Percentiles rank a stretch among this genome's conserved stretches.
phyloP scores from a whole-genome alignment of 371 early-diverging fungal species.

The Apophysomyces ossiformis region DNA sequence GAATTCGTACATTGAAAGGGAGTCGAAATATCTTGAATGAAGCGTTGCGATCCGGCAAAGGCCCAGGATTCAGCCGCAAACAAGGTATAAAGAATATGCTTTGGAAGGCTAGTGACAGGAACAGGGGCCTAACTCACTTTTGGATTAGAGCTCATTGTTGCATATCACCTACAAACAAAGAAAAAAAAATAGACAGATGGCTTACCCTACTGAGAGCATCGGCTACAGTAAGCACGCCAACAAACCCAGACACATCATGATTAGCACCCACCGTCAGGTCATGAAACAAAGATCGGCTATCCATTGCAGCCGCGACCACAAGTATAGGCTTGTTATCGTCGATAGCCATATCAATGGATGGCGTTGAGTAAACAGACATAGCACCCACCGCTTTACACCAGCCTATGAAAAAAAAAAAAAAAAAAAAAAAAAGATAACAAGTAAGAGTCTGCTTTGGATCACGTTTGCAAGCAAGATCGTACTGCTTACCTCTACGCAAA shows the following conservation, averaged over 20 bases:
- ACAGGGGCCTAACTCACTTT: conserved; percentile 46
- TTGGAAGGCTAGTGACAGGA: conserved; percentile 48
- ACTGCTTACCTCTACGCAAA: conserved; percentile 61
- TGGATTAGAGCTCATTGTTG: background rate
- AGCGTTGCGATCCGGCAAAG: conserved; percentile 81
- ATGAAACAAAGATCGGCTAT: conserved; percentile 71
- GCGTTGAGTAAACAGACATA: conserved; percentile 72
- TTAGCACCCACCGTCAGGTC: conserved; percentile 63
- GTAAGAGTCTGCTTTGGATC: no score
- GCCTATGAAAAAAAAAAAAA: conserved; percentile 27
- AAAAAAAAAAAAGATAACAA: no score
- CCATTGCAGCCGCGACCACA: conserved; percentile 68
- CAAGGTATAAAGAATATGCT: conserved; percentile 74
- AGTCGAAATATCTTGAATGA: conserved; percentile 71
- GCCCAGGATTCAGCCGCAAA: conserved; percentile 82
- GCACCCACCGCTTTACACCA: conserved; percentile 79
- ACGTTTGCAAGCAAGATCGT: no score
- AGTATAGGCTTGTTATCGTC: conserved; percentile 69
- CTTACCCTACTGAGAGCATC: conserved; percentile 72
- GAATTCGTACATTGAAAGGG: conserved; percentile 66
- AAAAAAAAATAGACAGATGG: no score
- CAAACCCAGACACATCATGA: conserved; percentile 61
- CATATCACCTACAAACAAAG: background rate
- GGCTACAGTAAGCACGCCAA: conserved; percentile 70
- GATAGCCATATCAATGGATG: conserved; percentile 54